Evolutionary conservation across 768 basidiomycete genomes (phyloP), one percentile per base, ranked within the genome.

Genomic region (Tylopilus sp.): DNA sequence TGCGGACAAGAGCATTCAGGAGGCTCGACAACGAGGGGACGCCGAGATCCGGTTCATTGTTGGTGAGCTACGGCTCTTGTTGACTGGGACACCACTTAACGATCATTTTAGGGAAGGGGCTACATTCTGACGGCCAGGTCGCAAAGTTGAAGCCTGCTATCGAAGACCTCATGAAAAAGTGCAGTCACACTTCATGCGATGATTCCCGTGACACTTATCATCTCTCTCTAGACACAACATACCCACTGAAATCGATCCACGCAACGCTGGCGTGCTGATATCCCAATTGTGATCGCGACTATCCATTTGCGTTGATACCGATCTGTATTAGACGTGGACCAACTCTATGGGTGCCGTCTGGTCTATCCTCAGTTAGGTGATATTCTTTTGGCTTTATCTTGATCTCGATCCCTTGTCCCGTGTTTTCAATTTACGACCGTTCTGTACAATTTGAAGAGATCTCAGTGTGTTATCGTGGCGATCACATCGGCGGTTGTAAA

Each of bases 131-230:
- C 25, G 78, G 80, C 4, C 85, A 86, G 42, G 76, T 81, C 7
- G 88, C 90, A 0, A 98, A 96, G 73, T 78, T 98, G 63, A 93
- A 88, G 65, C 96, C 95, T 29, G 95, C 94, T 7, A 86, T 98
- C 45, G 87, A 92, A 66, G 85, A 87, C 33, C 73, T 96, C 45
- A 89, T 96, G 82, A 74, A 78, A 59, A 92, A 87, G 89, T 91
- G 80, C 59, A 38, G 44, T 46, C 13, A 36, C 30, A 24, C 29
- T 13, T 21, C 4, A 14, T 17, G 16, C 28, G 24, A 49, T n/a
- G 11, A 24, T 30, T 49, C 26, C 25, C 26, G 22, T 28, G 34
- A 24, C 17, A 45, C 25, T 58, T n/a, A 45, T 30, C 21, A 1
- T 36, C 21, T 49, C 28, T 40, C 43, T 45, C 16, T 62, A 95